These are phyloP conservation scores for Salvia miltiorrhiza DNA, from an alignment of 257 asterid genomes.

Conservation along the genomic window DNA sequence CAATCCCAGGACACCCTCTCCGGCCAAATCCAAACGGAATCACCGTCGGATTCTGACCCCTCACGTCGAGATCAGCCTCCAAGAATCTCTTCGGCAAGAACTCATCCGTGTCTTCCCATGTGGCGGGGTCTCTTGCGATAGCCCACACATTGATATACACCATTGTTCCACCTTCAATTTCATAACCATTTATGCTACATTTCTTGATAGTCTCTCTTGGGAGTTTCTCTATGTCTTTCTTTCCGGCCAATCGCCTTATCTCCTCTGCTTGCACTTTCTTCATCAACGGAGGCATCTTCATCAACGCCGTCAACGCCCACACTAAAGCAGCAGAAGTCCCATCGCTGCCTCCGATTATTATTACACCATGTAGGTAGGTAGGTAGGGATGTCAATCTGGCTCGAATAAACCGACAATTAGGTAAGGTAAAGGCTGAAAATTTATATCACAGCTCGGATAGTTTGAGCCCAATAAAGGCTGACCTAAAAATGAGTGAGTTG, in stretches of 20 bases:
- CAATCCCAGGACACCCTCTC: background rate
- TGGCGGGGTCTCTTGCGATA: slow-evolving; percentile 3
- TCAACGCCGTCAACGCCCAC: slow-evolving; percentile 36
- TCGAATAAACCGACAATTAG: no score
- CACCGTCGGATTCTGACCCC: background rate
- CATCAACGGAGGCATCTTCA: slow-evolving; percentile 24
- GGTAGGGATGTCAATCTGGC: no score
- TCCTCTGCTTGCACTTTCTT: slow-evolving; percentile 27
- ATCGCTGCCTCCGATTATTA: slow-evolving; percentile 25
- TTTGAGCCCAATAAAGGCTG: no score
- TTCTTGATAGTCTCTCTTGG: slow-evolving; percentile 24
- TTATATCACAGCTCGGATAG: no score
- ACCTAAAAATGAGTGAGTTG: no score
- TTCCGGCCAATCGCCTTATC: slow-evolving; percentile 6
- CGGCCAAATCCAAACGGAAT: background rate
- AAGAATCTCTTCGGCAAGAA: slow-evolving; percentile 30
- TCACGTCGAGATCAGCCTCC: no score
- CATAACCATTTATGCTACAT: slow-evolving; percentile 13
- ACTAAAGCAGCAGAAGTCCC: background rate
- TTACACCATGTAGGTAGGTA: no score
- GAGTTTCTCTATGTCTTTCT: slow-evolving; percentile 11
- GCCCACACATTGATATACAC: slow-evolving; percentile 26
- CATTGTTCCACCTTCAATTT: slow-evolving; percentile 14
- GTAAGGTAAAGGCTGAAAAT: no score
- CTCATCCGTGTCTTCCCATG: slow-evolving; percentile 25